Percentiles rank a stretch among this genome's conserved stretches.
Evolutionary conservation across 495 filamentous ascomycete species (phyloP).

Genomic region (Annulohypoxylon moriforme): DNA sequence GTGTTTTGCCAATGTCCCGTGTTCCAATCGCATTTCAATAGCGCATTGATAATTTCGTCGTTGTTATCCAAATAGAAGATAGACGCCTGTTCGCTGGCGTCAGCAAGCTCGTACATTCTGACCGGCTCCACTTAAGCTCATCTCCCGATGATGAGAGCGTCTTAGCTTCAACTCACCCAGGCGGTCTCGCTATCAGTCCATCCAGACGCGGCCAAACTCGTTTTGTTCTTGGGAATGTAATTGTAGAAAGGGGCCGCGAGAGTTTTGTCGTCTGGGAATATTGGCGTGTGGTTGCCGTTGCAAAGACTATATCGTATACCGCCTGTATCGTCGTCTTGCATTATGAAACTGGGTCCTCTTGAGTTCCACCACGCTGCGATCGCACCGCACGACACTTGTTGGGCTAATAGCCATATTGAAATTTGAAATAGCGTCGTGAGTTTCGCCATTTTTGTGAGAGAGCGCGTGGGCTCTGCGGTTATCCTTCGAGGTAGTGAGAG

Average conservation of each 20-base stretch:
- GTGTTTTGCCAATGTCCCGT: constrained; percentile 39
- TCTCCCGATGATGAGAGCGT: constrained; percentile 8
- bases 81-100: constrained; percentile 42
- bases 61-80: constrained; percentile 49
- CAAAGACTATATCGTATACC: constrained; percentile 46
- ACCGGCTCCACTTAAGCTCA: constrained; percentile 29
- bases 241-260: constrained; percentile 27
- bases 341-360: constrained; percentile 40
- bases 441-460: constrained; percentile 29
- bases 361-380: constrained; percentile 48
- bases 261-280: constrained; percentile 43
- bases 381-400: constrained; percentile 41
- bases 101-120: constrained; percentile 31
- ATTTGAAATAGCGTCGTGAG: constrained; percentile 26
- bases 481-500: constrained; percentile 9
- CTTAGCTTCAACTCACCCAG: constrained; percentile 38
- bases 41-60: constrained; percentile 47
- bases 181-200: constrained; percentile 41
- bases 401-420: constrained; percentile 42
- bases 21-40: constrained; percentile 44
- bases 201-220: constrained; percentile 42
- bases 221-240: constrained; percentile 43
- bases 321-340: constrained; percentile 47
- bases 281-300: constrained; percentile 44
- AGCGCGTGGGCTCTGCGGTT: constrained; percentile 8